Evolutionary conservation across 169 alveolate species (phyloP).

Genomic region (Plasmodium berghei): DNA sequence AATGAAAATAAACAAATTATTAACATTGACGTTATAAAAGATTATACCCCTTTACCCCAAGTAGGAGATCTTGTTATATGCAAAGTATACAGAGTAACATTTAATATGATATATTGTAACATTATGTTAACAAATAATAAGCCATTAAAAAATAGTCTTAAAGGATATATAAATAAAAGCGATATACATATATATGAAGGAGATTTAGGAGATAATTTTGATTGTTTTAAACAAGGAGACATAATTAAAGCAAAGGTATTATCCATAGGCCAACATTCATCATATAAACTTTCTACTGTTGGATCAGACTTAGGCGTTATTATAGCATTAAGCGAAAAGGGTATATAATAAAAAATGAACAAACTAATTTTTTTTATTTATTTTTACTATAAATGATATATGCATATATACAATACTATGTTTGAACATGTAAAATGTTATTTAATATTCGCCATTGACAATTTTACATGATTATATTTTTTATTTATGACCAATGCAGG

Average conservation of each 20-base stretch:
- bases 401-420: neutral
- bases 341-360: conserved; percentile 8
- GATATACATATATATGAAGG: conserved; percentile 72
- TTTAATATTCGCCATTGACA: too few species aligned
- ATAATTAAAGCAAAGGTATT: conserved; percentile 58
- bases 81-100: conserved; percentile 44
- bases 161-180: conserved; percentile 56
- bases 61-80: conserved; percentile 70
- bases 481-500: conserved; percentile 23
- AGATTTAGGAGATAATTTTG: conserved; percentile 60
- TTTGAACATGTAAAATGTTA: too few species aligned
- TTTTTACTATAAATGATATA: neutral
- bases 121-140: conserved; percentile 13
- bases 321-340: conserved; percentile 40
- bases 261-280: conserved; percentile 46
- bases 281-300: conserved; percentile 58
- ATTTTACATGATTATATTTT: neutral
- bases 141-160: conserved; percentile 27
- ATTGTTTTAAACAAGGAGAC: conserved; percentile 69
- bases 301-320: conserved; percentile 71
- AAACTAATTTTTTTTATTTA: neutral
- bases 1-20: conserved; percentile 17
- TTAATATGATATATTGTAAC: conserved; percentile 42
- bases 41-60: conserved; percentile 30
- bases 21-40: conserved; percentile 21